These are phyloP conservation scores for Fraxinus americana DNA, from an alignment of 257 asterid species.

Conservation along the genomic window DNA sequence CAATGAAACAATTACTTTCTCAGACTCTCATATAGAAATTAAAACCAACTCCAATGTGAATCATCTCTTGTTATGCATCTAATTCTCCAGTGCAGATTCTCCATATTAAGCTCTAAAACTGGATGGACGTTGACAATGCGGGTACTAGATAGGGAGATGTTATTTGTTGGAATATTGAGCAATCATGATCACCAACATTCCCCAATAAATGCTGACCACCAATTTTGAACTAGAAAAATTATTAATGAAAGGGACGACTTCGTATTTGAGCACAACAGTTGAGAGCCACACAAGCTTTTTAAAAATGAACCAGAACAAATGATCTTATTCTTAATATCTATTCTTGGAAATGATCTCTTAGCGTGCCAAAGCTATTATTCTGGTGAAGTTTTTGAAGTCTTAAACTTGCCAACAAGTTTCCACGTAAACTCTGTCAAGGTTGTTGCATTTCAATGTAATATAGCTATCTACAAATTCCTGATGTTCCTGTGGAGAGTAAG, in stretches of 20 bases:
- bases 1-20: neutral
- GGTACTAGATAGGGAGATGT: neutral
- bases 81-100: neutral
- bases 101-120: neutral
- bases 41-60: neutral
- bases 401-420: neutral
- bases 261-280: neutral
- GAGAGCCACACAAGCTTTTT: neutral
- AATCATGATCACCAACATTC: neutral
- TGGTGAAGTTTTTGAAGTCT: neutral
- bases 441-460: neutral
- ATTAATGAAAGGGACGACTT: neutral
- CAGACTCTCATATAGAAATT: neutral
- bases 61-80: neutral
- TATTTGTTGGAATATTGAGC: neutral
- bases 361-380: neutral
- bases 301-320: neutral
- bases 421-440: neutral
- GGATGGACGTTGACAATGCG: neutral
- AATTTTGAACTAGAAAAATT: neutral
- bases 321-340: neutral
- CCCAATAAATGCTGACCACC: neutral
- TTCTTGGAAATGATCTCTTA: neutral
- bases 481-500: neutral
- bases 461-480: neutral